Evolutionary conservation across 2,329 filamentous ascomycete species (phyloP).

Genomic region (Bisporella sp.): DNA sequence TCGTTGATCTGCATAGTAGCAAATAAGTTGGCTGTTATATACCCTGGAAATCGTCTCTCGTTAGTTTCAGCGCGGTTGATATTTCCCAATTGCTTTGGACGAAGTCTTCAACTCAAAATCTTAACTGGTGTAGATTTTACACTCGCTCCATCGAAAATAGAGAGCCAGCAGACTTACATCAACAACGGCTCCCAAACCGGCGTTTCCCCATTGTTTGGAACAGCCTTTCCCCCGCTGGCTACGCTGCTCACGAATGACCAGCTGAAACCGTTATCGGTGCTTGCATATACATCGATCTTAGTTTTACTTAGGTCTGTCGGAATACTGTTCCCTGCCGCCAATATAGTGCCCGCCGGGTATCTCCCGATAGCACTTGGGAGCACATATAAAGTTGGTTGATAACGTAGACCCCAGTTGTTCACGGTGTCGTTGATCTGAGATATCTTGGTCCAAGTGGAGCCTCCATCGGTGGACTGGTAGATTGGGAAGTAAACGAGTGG

Average conservation of each 20-base stretch:
- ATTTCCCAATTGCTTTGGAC: too few species aligned
- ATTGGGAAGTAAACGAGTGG: slow-evolving; percentile 45
- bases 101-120: too few species aligned
- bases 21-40: slow-evolving; percentile 48
- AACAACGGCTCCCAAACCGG: too few species aligned
- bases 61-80: too few species aligned
- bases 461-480: slow-evolving; percentile 44
- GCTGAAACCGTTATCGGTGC: too few species aligned
- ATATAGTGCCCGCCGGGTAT: slow-evolving; percentile 55
- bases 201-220: too few species aligned
- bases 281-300: slow-evolving; percentile 26
- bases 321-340: slow-evolving; percentile 41
- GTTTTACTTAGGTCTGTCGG: slow-evolving; percentile 48
- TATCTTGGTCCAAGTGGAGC: slow-evolving; percentile 55
- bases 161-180: too few species aligned
- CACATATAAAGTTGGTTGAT: slow-evolving; percentile 63
- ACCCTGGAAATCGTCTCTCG: slow-evolving; percentile 63
- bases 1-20: slow-evolving; percentile 64
- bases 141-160: too few species aligned
- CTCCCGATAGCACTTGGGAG: slow-evolving; percentile 50
- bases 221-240: too few species aligned
- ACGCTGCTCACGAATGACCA: too few species aligned
- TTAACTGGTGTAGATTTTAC: too few species aligned
- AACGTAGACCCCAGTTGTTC: slow-evolving; percentile 58
- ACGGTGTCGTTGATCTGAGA: slow-evolving; percentile 56